Evolutionary conservation across 2,329 filamentous ascomycete species (phyloP), one percentile per base, ranked within the genome.

Genomic region (Talaromyces funiculosus): DNA sequence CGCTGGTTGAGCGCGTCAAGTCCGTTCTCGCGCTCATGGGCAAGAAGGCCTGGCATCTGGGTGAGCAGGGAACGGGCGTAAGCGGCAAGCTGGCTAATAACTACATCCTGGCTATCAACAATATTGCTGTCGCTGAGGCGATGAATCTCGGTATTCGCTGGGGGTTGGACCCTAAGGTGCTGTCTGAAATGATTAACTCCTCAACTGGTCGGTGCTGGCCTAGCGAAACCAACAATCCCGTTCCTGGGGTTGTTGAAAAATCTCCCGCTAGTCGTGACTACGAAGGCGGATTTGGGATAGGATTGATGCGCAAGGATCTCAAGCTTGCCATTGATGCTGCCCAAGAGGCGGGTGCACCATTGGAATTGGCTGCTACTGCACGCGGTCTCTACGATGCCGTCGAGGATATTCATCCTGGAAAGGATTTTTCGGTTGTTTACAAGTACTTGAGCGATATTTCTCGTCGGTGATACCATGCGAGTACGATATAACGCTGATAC

Each of bases 161-260:
- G 82, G 85, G 85, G 1, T 77, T 87, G 8, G 81, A 87, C 60
- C 80, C 84, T 0, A 84, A 83, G 62, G 86, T 86, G 7, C 82
- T 99, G 1, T 89, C 90, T 0, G 86, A 87, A 56, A 86, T 99
- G 75, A 90, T 99, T 78, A 97, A 97, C 72, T 89, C 89, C 3
- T 94, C 90, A 67, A 97, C 93, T 0, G 94, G 94, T n/a, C 85
- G 83, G 65, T 97, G 92, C 81, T 99, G 94, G 94, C 92, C 93
- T 1, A 94, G 88, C 68, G 92, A 97, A 77, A 81, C 96, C 64
- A 99, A 99, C 77, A 97, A 97, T 72, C 94, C 94, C 0, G 92
- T 97, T 3, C 86, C 86, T 10, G 92, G 92, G 14, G 92, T 97
- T 0, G 82, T 93, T 22, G 86, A 88, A 63, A 84, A 82, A 0